phyloP scores from a whole-genome alignment of 2,329 filamentous ascomycete genomes.

The Aspergillus niger region DNA sequence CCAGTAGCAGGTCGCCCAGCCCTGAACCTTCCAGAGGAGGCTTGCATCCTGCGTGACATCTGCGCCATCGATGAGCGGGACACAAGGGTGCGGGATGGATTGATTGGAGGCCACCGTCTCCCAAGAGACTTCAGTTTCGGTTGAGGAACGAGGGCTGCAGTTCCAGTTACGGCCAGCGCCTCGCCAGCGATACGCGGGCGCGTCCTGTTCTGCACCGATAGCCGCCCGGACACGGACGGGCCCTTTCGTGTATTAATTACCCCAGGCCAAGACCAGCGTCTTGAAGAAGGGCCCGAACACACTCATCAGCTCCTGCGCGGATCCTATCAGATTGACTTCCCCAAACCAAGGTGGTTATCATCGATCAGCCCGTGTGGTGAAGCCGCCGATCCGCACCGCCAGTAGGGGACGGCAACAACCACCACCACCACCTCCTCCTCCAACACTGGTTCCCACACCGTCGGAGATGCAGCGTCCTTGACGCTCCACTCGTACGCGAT shows the following conservation, averaged over 20 bases:
- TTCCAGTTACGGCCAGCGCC: slow-evolving; percentile 13
- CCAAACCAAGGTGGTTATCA: slow-evolving; percentile 35
- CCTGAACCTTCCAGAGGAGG: slow-evolving; percentile 24
- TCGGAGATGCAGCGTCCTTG: slow-evolving; percentile 6
- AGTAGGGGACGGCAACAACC: too few species aligned
- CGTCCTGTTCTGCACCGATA: slow-evolving; percentile 15
- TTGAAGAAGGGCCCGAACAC: not conserved
- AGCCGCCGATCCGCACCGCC: not conserved
- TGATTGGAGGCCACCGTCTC: slow-evolving; percentile 21
- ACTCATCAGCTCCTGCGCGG: not conserved
- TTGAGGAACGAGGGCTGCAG: slow-evolving; percentile 19
- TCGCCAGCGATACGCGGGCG: slow-evolving; percentile 1
- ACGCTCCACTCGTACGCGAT: not conserved
- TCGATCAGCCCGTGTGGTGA: slow-evolving; percentile 22
- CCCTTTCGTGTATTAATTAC: slow-evolving; percentile 23
- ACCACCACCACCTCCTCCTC: not conserved
- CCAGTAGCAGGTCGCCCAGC: slow-evolving; percentile 26
- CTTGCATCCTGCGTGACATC: slow-evolving; percentile 33
- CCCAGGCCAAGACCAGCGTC: slow-evolving; percentile 17
- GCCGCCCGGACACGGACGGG: slow-evolving; percentile 22
- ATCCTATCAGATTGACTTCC: not conserved
- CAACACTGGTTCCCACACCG: not conserved
- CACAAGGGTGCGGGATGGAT: slow-evolving; percentile 20
- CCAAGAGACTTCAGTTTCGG: slow-evolving; percentile 27
- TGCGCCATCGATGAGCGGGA: slow-evolving; percentile 28